Percentiles rank a stretch among this genome's conserved stretches.
phyloP scores from a whole-genome alignment of 352 stramenopile species.

The Thalassiosira exigua region DNA sequence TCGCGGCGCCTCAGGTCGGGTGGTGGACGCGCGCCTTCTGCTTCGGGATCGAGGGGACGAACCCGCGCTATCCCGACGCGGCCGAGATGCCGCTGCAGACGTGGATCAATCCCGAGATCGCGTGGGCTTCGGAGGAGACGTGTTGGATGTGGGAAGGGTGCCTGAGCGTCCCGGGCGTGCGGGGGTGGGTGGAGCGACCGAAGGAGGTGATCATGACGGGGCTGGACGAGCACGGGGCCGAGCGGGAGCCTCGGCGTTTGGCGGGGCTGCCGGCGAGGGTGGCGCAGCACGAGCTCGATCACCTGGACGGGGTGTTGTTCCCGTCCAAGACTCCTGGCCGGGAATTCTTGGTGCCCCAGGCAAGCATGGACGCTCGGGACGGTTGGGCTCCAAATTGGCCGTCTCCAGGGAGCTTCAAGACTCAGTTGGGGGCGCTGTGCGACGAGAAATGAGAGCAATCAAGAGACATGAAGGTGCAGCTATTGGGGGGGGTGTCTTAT shows the following conservation, averaged over 20 bases:
- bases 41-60: slow-evolving; percentile 19
- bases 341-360: slow-evolving; percentile 10
- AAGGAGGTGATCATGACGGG: not conserved
- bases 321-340: not conserved
- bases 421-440: too few relatives aligned
- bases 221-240: not conserved
- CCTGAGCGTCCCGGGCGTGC: slow-evolving; percentile 9
- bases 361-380: too few relatives aligned
- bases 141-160: slow-evolving; percentile 36
- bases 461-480: too few relatives aligned
- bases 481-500: too few relatives aligned
- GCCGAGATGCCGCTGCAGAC: slow-evolving; percentile 5
- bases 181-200: slow-evolving; percentile 11
- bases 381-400: too few relatives aligned
- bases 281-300: slow-evolving; percentile 6
- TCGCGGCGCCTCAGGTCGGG: slow-evolving; percentile 20
- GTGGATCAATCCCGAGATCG: slow-evolving; percentile 27
- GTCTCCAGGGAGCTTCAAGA: too few relatives aligned
- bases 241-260: not conserved
- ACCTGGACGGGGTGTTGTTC: slow-evolving; percentile 12
- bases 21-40: slow-evolving; percentile 25
- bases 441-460: too few relatives aligned
- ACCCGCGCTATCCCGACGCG: slow-evolving; percentile 23
- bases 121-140: slow-evolving; percentile 1
- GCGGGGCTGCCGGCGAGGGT: slow-evolving; percentile 3